Conservation (phyloP, 2,329 filamentous ascomycete genomes). For the Phaeosphaeriaceae sp. region DNA sequence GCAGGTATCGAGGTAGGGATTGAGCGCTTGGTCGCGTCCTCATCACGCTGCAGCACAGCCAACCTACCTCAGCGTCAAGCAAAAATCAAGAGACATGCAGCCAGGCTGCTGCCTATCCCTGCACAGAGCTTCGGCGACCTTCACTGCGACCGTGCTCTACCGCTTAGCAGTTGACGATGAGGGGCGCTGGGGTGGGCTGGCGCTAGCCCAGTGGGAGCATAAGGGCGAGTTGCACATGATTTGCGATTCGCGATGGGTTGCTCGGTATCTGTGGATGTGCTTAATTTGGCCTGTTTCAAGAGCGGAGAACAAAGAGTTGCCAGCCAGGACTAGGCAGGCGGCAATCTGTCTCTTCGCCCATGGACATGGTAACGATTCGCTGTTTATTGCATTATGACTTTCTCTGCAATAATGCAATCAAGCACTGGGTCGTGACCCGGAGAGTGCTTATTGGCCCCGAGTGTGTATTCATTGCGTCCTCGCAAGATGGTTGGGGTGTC, state of each 20-base stretch:
- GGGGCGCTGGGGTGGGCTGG: slow-evolving; percentile 33
- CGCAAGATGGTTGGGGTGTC: slow-evolving; percentile 19
- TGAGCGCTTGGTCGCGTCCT: slow-evolving; percentile 15
- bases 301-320: slow-evolving; percentile 17
- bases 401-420: slow-evolving; percentile 24
- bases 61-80: slow-evolving; percentile 19
- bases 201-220: slow-evolving; percentile 36
- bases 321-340: slow-evolving; percentile 1
- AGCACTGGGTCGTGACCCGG: slow-evolving; percentile 9
- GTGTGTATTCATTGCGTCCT: slow-evolving; percentile 21
- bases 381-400: slow-evolving; percentile 23
- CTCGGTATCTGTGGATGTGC: slow-evolving; percentile 12
- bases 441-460: slow-evolving; percentile 35
- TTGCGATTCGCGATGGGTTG: slow-evolving; percentile 7
- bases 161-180: slow-evolving; percentile 26
- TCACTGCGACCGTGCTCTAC: slow-evolving; percentile 31
- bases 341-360: slow-evolving; percentile 17
- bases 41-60: slow-evolving; percentile 23
- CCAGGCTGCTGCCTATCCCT: slow-evolving; percentile 21
- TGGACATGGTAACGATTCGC: slow-evolving; percentile 25
- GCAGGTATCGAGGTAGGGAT: slow-evolving; percentile 15
- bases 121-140: slow-evolving; percentile 40
- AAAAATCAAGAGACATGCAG: slow-evolving; percentile 14
- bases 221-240: slow-evolving; percentile 43
- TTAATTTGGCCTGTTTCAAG: slow-evolving; percentile 25